Base-by-base conservation (phyloP, 257 asterid species). In the Plectranthus barbatus region DNA sequence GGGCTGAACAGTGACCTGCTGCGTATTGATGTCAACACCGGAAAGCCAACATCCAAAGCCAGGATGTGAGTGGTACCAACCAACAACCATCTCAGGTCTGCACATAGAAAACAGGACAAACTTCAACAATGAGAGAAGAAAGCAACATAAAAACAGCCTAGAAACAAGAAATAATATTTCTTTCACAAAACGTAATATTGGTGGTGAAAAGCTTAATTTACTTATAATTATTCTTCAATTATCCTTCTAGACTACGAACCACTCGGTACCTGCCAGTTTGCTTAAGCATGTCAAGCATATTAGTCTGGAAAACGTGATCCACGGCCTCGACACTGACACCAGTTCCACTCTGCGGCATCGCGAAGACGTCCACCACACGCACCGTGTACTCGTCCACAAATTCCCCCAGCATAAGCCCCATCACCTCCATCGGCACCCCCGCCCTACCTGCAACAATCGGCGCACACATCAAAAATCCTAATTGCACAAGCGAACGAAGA, bases 71-170 rank as follows among this genome's bases (percentile, higher is more conserved):
- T 93, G 97, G 70, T 90, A 93, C 99, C 96, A 93, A 53, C 97
- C 99, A 56, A 87, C 97, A 74, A 93, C 99, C 99, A 93, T 93
- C 87, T 93, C 99, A 44, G 97, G 97, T 67, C 96, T 87, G 89
- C 44, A n/a, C 60, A 69, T 60, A 56, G 11, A 31, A 73, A 67
- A 42, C 6, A 47, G 39, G n/a, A n/a, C n/a, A n/a, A n/a, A n/a
- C 21, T 60, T 9, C 60, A 55, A 44, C 63, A 75, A 33, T 19
- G 70, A 18, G n/a, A n/a, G 52, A 58, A 21, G 23, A 45, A 19
- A 70, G 46, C 4, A 19, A 23, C 33, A 33, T 31, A 1, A n/a
- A 42, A 19, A 52, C 42, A 44, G 6, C 39, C 47, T 53, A 40
- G 4, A 50, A 45, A 39, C 26, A 17, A 31, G 48, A 55, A 44